These are phyloP conservation scores for Chaetoscypha palmicola DNA, from an alignment of 2,329 filamentous ascomycete species.

Conservation along the genomic window DNA sequence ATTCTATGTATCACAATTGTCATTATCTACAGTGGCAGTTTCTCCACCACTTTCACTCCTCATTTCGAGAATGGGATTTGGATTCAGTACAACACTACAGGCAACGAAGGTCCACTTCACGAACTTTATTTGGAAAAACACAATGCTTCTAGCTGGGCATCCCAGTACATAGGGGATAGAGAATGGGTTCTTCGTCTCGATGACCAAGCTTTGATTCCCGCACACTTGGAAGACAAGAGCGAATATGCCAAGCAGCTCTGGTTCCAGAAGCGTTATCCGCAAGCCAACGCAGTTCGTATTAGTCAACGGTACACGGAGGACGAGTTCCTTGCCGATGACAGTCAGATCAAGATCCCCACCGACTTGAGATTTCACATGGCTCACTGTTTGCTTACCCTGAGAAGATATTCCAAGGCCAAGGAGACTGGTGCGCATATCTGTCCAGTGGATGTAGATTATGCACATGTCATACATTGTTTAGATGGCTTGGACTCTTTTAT, in stretches of 20 bases:
- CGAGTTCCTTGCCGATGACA: not conserved
- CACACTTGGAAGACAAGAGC: not conserved
- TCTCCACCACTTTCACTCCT: not conserved
- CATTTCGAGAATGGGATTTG: not conserved
- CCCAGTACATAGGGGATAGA: too few species aligned
- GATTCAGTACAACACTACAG: not conserved
- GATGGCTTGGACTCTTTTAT: not conserved
- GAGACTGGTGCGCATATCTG: conserved; percentile 1
- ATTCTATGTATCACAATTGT: not conserved
- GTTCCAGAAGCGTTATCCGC: not conserved
- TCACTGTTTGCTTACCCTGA: not conserved
- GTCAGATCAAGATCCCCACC: not conserved
- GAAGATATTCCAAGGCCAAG: conserved; percentile 1
- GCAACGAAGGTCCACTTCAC: not conserved
- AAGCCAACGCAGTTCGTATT: not conserved
- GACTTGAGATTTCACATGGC: not conserved
- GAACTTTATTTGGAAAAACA: not conserved
- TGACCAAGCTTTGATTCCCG: conserved; percentile 1
- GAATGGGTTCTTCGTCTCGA: too few species aligned
- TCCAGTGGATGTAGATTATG: conserved; percentile 1
- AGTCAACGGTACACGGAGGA: conserved; percentile 1
- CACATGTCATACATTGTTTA: not conserved
- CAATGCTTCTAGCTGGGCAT: not conserved
- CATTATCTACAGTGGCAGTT: not conserved
- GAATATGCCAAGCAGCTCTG: not conserved